Percentiles rank a stretch among this genome's conserved stretches.
Conservation (phyloP, 768 basidiomycete species). For the Inosperma sp. region DNA sequence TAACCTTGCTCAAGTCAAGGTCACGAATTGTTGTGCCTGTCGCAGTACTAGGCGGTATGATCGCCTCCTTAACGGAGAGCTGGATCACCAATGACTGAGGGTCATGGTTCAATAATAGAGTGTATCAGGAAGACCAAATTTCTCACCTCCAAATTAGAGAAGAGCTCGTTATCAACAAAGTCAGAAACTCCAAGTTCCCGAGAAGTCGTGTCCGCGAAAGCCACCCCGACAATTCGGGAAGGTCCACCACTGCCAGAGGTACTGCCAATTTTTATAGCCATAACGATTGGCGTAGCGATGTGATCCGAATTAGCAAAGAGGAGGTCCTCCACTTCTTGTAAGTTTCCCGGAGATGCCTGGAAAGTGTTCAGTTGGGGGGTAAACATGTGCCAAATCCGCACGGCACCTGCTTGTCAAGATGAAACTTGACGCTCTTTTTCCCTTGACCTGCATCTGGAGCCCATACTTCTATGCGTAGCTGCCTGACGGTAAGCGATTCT, state of each 20-base stretch:
- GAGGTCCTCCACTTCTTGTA: constrained; percentile 72
- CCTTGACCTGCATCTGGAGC: constrained; percentile 64
- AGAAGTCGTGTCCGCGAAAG: constrained; percentile 86
- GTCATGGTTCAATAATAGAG: not conserved
- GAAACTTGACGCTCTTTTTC: constrained; percentile 73
- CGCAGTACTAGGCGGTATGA: constrained; percentile 71
- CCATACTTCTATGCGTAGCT: constrained; percentile 93
- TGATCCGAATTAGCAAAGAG: constrained; percentile 82
- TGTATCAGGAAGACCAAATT: not conserved
- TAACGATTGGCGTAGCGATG: constrained; percentile 77
- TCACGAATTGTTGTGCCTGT: constrained; percentile 76
- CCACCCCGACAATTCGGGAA: constrained; percentile 74
- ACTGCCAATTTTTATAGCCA: constrained; percentile 77
- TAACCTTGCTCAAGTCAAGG: constrained; percentile 82
- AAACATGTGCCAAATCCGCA: not conserved
- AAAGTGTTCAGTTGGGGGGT: not conserved
- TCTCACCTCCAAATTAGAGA: constrained; percentile 88
- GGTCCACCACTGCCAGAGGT: constrained; percentile 38
- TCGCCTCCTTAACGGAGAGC: constrained; percentile 93
- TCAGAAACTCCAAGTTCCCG: constrained; percentile 86
- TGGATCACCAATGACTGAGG: constrained; percentile 88
- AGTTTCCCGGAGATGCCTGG: constrained; percentile 60
- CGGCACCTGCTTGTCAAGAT: constrained; percentile 72
- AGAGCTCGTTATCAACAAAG: constrained; percentile 91
- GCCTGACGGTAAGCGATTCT: constrained; percentile 85